These are phyloP conservation scores for Magnolia officinalis DNA, from an alignment of 164 flowering plant species.

Conservation along the genomic window DNA sequence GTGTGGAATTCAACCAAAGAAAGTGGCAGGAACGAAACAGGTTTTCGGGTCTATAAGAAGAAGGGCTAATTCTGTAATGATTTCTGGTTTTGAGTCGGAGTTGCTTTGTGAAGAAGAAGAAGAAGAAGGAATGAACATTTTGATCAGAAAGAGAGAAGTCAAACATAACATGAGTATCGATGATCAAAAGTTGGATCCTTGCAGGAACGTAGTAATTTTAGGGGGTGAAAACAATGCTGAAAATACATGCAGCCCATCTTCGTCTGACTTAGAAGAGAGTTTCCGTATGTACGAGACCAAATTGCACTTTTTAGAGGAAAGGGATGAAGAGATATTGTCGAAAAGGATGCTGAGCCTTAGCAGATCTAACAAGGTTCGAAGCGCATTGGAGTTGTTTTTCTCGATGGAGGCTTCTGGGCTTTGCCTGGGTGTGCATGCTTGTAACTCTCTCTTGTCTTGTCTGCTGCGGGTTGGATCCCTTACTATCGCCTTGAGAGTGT, in stretches of 20 bases:
- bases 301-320: conserved; percentile 71
- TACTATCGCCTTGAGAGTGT: conserved; percentile 49
- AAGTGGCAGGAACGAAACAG: conserved; percentile 1
- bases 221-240: conserved; percentile 13
- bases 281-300: conserved; percentile 17
- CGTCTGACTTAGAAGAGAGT: conserved; percentile 2
- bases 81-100: conserved; percentile 27
- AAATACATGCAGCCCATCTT: conserved; percentile 1
- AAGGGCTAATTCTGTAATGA: conserved; percentile 2
- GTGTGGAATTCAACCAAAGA: not conserved
- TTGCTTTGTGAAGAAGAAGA: conserved; percentile 23
- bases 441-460: conserved; percentile 76
- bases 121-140: conserved; percentile 11
- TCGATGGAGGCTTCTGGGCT: conserved; percentile 67
- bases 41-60: conserved; percentile 7
- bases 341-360: conserved; percentile 67
- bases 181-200: conserved; percentile 25
- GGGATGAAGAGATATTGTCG: conserved; percentile 57
- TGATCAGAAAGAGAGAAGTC: conserved; percentile 14
- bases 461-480: conserved; percentile 54
- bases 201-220: conserved; percentile 2
- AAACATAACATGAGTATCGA: conserved; percentile 5
- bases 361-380: conserved; percentile 59
- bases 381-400: conserved; percentile 58
- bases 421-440: conserved; percentile 58